Evolutionary conservation across 768 basidiomycete species (phyloP), one percentile per base, ranked within the genome.

Genomic region (Boletus rubropictus): DNA sequence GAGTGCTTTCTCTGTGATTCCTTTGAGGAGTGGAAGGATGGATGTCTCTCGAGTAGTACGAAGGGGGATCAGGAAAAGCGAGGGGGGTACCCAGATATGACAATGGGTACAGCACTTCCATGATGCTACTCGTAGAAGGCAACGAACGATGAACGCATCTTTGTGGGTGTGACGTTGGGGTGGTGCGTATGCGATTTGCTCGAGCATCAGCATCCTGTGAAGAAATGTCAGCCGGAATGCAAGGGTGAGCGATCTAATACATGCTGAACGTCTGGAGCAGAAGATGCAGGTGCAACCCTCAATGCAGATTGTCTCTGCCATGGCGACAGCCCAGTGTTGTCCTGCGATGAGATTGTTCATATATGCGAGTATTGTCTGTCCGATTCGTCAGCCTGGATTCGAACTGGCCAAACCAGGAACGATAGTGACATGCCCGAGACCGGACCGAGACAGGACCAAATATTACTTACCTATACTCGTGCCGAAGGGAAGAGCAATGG

Each of bases 51-150:
- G 12, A 17, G 24, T 27, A 38, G 17, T 63, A 63, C 11, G 55
- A 53, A 29, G 62, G 63, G 0, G 58, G 60, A n/a, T 43, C 40
- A 32, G 47, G 44, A 31, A 53, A 42, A 8, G 33, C n/a, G n/a
- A 42, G 35, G 31, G 49, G 37, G 24, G 46, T 52, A 31, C 42
- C 49, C 39, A 54, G 40, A 42, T 48, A 55, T 33, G 58, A 56
- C 14, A 39, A 28, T 24, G 60, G 54, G 47, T 63, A 60, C 12
- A 63, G 33, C 29, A 63, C 59, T 22, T 58, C 58, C 52, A 58
- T 56, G 28, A 63, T 43, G 20, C 42, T 56, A 22, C 39, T 54
- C n/a, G 49, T 53, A 8, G 63, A 48, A 31, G 63, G 56, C 35
- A 63, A 21, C 7, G 47, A 46, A 39, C 40, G 41, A 7, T 39